These are phyloP conservation scores for Paecilomyces fulvus DNA, from an alignment of 2,329 filamentous ascomycete genomes.

Conservation along the genomic window DNA sequence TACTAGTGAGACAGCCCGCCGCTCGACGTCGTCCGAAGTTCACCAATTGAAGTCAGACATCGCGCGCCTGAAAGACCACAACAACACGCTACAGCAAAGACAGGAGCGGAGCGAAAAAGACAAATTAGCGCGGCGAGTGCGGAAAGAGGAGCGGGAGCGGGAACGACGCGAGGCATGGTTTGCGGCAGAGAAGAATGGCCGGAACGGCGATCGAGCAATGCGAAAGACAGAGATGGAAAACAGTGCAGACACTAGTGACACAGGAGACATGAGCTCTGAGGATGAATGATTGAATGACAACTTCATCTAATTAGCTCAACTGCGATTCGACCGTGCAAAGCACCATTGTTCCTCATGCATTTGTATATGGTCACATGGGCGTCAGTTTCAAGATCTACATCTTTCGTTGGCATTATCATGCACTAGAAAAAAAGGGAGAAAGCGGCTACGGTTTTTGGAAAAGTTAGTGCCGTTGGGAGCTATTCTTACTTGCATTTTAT, in stretches of 20 bases:
- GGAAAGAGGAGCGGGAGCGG: conserved; percentile 32
- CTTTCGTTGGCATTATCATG: neutral
- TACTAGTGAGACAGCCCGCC: conserved; percentile 28
- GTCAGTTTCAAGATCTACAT: neutral
- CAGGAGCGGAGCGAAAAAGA: conserved; percentile 25
- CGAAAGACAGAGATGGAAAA: conserved; percentile 31
- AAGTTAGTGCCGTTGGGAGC: neutral
- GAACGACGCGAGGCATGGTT: conserved; percentile 37
- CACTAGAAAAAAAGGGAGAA: neutral
- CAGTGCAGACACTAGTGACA: conserved; percentile 22
- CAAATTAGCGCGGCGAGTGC: conserved; percentile 25
- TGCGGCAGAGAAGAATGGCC: conserved; percentile 35
- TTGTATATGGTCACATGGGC: neutral
- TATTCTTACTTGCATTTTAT: neutral
- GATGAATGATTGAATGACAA: conserved; percentile 4
- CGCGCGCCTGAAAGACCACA: conserved; percentile 27
- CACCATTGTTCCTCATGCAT: neutral
- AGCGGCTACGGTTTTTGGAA: neutral
- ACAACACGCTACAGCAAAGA: conserved; percentile 31
- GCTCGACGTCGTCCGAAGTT: conserved; percentile 26
- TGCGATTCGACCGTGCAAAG: neutral
- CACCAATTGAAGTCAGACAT: conserved; percentile 28
- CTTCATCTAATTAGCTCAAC: neutral
- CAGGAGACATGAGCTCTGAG: conserved; percentile 29
- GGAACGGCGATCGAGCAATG: conserved; percentile 32